Evolutionary conservation across 2,329 filamentous ascomycete genomes (phyloP).

Genomic region (Alternaria ventricosa): DNA sequence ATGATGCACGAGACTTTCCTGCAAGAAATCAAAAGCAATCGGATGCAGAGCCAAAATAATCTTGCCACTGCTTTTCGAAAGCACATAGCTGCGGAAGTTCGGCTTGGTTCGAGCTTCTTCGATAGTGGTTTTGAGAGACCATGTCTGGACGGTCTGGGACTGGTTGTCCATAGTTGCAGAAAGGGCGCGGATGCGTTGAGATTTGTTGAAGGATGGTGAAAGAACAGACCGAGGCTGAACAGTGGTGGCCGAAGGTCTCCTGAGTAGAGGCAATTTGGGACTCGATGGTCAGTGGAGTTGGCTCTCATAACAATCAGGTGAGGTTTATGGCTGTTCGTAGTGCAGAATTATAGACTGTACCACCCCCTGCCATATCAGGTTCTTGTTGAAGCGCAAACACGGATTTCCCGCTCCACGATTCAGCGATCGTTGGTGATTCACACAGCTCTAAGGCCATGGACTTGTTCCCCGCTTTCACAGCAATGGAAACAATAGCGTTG

Average conservation of each 20-base stretch:
- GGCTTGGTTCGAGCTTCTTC: background rate
- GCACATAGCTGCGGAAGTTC: background rate
- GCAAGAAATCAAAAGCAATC: background rate
- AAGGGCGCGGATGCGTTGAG: background rate
- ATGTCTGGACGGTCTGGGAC: background rate
- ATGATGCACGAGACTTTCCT: background rate
- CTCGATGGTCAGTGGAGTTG: background rate
- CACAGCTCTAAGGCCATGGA: background rate
- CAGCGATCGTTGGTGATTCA: background rate
- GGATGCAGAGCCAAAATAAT: background rate
- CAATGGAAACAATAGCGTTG: background rate
- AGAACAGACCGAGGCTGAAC: background rate
- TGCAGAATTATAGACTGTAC: background rate
- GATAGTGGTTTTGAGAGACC: background rate
- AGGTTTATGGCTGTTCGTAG: background rate
- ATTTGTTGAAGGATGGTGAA: background rate
- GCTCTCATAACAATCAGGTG: background rate
- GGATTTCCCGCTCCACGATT: background rate
- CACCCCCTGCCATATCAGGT: background rate
- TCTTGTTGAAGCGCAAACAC: background rate
- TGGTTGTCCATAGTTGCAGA: background rate
- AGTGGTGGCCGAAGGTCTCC: background rate
- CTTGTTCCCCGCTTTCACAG: background rate
- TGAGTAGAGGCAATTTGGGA: background rate
- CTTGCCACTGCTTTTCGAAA: background rate